Conservation (phyloP, 768 basidiomycete species). For the Boletus speciosus region DNA sequence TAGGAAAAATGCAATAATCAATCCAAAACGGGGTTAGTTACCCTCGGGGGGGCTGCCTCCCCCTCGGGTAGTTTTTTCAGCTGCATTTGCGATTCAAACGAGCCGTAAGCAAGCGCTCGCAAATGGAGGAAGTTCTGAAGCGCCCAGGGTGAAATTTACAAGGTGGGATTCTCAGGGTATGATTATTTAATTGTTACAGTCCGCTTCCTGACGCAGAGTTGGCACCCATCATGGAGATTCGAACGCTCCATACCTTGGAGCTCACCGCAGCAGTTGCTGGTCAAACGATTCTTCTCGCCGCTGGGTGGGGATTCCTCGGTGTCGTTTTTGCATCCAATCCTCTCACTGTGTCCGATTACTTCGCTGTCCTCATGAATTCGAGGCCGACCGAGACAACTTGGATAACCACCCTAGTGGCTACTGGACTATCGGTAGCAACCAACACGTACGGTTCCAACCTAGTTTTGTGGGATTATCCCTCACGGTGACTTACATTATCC, state of each 20-base stretch:
- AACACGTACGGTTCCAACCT: not conserved
- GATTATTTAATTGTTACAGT: not conserved
- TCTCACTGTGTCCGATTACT: not conserved
- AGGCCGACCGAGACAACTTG: not conserved
- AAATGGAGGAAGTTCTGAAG: too few species aligned
- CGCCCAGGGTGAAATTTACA: too few species aligned
- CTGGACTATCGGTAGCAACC: not conserved
- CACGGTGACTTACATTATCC: not conserved
- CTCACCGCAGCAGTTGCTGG: not conserved
- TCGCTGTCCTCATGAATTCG: not conserved
- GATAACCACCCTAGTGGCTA: not conserved
- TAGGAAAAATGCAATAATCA: too few species aligned
- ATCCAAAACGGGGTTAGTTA: too few species aligned
- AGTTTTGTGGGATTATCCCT: not conserved
- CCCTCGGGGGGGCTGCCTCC: too few species aligned
- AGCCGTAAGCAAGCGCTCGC: too few species aligned
- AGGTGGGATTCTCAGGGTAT: too few species aligned
- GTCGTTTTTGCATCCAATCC: not conserved
- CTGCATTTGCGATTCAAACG: too few species aligned
- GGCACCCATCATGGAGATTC: not conserved
- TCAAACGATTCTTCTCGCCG: slow-evolving; percentile 1
- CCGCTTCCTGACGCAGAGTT: not conserved
- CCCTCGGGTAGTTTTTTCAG: too few species aligned
- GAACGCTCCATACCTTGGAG: not conserved
- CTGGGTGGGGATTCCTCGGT: not conserved